A percentile compares a stretch with the other conserved stretches of the same genome.
phyloP scores from a whole-genome alignment of 192 early-diverging fungal genomes.

The Spizellomyces sp. region DNA sequence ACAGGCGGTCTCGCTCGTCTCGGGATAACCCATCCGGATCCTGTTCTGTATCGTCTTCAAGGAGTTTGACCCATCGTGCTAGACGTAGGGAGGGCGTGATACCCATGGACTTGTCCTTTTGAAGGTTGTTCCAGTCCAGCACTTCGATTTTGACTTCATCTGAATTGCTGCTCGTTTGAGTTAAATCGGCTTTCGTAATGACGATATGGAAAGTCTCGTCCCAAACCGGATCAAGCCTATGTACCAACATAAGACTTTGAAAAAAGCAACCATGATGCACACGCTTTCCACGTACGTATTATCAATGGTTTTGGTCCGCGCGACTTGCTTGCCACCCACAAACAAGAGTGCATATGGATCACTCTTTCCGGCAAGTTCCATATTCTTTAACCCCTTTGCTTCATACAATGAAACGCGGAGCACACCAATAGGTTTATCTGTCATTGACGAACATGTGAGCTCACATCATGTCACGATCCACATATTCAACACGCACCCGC shows the following conservation, averaged over 20 bases:
- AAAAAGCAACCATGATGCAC: background rate
- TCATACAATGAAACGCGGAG: slow-evolving; percentile 77
- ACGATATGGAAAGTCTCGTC: slow-evolving; percentile 77
- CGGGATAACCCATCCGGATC: slow-evolving; percentile 14
- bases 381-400: slow-evolving; percentile 82
- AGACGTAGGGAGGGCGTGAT: slow-evolving; percentile 39
- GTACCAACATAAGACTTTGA: background rate
- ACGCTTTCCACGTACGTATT: slow-evolving; percentile 51
- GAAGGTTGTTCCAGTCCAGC: slow-evolving; percentile 78
- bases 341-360: slow-evolving; percentile 86
- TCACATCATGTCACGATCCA: background rate
- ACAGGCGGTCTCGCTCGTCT: slow-evolving; percentile 39
- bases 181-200: slow-evolving; percentile 60
- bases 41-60: slow-evolving; percentile 30
- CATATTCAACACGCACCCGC: background rate
- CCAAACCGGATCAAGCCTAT: slow-evolving; percentile 82
- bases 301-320: slow-evolving; percentile 63
- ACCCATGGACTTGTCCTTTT: slow-evolving; percentile 73
- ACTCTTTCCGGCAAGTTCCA: slow-evolving; percentile 82
- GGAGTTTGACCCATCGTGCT: slow-evolving; percentile 48
- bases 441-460: background rate
- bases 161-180: slow-evolving; percentile 38
- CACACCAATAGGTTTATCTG: slow-evolving; percentile 81
- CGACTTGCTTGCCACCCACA: slow-evolving; percentile 71
- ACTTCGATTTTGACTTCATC: slow-evolving; percentile 79